phyloP scores from a whole-genome alignment of 495 filamentous ascomycete species.

The Oidiodendron maius region DNA sequence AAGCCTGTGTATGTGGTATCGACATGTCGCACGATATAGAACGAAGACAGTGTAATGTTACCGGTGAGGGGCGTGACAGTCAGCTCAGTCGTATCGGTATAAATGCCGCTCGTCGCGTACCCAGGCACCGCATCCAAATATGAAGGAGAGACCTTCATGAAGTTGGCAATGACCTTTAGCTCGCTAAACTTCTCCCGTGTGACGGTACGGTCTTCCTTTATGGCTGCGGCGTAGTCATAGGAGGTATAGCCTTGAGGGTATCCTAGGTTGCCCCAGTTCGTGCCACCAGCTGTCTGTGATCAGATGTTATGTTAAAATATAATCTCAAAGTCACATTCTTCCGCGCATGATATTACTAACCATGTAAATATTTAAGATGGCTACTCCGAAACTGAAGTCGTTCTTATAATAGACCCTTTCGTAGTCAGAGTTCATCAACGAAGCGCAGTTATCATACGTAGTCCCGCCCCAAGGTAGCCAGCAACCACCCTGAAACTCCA shows the following conservation, averaged over 20 bases:
- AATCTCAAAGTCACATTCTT: neutral
- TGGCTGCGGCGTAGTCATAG: constrained; percentile 58
- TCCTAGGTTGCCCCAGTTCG: constrained; percentile 78
- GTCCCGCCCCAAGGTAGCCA: constrained; percentile 4
- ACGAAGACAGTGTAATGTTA: constrained; percentile 40
- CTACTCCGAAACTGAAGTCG: constrained; percentile 53
- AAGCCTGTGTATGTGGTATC: constrained; percentile 49
- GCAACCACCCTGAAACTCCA: constrained; percentile 2
- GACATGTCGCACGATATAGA: constrained; percentile 58
- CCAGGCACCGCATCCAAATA: constrained; percentile 37
- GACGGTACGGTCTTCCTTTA: constrained; percentile 59
- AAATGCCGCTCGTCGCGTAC: constrained; percentile 31
- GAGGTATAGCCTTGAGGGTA: constrained; percentile 54
- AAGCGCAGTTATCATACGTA: constrained; percentile 57
- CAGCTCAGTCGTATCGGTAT: constrained; percentile 31
- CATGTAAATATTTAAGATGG: constrained; percentile 64
- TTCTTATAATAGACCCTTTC: constrained; percentile 78
- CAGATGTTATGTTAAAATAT: no score
- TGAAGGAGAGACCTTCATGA: constrained; percentile 57
- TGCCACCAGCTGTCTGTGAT: constrained; percentile 56
- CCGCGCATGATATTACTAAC: constrained; percentile 32
- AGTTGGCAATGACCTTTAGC: constrained; percentile 64
- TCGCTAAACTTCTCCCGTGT: constrained; percentile 71
- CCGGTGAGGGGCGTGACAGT: constrained; percentile 52
- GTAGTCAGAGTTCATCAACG: constrained; percentile 59